Evolutionary conservation across 768 basidiomycete species (phyloP), one percentile per base, ranked within the genome.

Genomic region (Pseudohyphozyma bogoriensis): DNA sequence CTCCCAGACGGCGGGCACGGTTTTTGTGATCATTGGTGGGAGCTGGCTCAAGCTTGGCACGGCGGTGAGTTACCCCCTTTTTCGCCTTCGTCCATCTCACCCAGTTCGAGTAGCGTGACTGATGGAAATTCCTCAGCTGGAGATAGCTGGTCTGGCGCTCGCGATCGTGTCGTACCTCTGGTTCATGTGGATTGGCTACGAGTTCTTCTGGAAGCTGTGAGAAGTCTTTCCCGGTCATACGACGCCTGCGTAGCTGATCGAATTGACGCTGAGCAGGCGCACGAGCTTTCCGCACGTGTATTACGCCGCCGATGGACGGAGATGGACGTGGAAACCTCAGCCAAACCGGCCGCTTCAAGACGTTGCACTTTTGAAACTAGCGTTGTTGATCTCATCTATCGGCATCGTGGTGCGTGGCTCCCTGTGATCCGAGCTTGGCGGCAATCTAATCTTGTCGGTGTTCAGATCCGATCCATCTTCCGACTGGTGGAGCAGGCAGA

Each of bases 391-490:
- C 3, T 22, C 42, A 2, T 44, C 22, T n/a, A 24, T 44, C 12
- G 42, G 42, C 8, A 44, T 44, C 42, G 9, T 44, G 42, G 42
- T 44, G 42, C 22, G 12, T 15, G 9, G 9, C 42, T 44, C 22
- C 42, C 3, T 24, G 22, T 44, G 5, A 20, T 39, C 22, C 42
- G 22, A 20, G 20, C 42, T 16, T 16, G 5, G 42, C 16, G 7
- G 2, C 3, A 44, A 15, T 18, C 12, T 15, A 24, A 44, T 20
- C 42, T 32, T n/a, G n/a, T n/a, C n/a, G n/a, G n/a, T n/a, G n/a
- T n/a, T n/a, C 29, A 60, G 59, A 32, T 57, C 18, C 63, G 67
- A 2, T 60, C 51, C 36, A 39, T 51, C 5, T 68, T 65, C 61
- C 44, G 67, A 1, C 32, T 58, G n/a, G 32, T 60, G 45, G 67